phyloP scores from a whole-genome alignment of 768 basidiomycete species.

The Coprinellus aureogranulatus region DNA sequence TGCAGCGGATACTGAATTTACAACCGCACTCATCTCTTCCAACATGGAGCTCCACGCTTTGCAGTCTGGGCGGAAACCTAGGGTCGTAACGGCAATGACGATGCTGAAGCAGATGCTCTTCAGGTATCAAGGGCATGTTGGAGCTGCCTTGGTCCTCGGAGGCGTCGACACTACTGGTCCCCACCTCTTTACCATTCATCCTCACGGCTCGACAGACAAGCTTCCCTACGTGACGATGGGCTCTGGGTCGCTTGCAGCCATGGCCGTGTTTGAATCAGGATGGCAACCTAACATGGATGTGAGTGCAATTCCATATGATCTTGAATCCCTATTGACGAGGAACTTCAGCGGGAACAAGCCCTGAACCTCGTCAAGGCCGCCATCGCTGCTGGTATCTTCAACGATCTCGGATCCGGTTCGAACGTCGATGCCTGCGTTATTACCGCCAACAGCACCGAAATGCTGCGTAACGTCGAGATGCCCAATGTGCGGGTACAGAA shows the following conservation, averaged over 20 bases:
- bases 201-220: conserved; percentile 98
- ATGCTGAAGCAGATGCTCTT: conserved; percentile 97
- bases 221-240: conserved; percentile 99
- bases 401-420: conserved; percentile 98
- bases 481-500: conserved; percentile 84
- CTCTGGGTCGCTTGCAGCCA: conserved; percentile 91
- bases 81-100: conserved; percentile 97
- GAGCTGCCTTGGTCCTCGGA: conserved; percentile 93
- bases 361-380: conserved; percentile 81
- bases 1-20: conserved; percentile 97
- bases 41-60: conserved; percentile 93
- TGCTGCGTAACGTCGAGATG: conserved; percentile 90
- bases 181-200: conserved; percentile 92
- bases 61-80: conserved; percentile 86
- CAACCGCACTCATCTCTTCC: conserved; percentile 90
- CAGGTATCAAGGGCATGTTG: conserved; percentile 90
- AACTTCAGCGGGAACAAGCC: conserved; percentile 69
- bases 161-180: conserved; percentile 94
- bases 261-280: conserved; percentile 92
- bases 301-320: conserved; percentile 19
- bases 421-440: conserved; percentile 98
- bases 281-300: conserved; percentile 87
- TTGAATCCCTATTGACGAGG: background rate
- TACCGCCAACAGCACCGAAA: conserved; percentile 81
- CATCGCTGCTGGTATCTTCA: conserved; percentile 95